These are phyloP conservation scores for Rhododendron griersonianum DNA, from an alignment of 148 eudicot species.

Conservation along the genomic window DNA sequence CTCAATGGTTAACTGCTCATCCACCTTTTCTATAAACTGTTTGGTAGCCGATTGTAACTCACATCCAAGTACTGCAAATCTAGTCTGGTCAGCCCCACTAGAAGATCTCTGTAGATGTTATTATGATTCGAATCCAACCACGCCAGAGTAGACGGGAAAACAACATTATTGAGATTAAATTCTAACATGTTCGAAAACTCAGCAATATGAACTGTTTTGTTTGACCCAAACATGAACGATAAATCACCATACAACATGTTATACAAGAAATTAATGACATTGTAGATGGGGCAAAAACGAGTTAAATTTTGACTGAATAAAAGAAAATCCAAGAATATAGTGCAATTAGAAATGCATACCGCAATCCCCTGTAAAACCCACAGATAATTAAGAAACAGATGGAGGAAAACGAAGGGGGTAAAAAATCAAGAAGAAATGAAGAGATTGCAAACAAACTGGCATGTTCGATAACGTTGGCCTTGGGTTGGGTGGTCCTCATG, in stretches of 20 bases:
- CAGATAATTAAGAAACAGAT: too few relatives aligned
- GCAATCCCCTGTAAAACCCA: too few relatives aligned
- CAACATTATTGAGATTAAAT: constrained; percentile 33
- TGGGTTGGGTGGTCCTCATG: too few relatives aligned
- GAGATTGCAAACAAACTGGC: too few relatives aligned
- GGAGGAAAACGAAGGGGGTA: too few relatives aligned
- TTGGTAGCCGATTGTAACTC: constrained; percentile 26
- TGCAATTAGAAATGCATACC: too few relatives aligned
- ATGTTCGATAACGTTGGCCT: too few relatives aligned
- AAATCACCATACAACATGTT: constrained; percentile 37
- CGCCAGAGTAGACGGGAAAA: constrained; percentile 18
- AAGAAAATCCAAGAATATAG: too few relatives aligned
- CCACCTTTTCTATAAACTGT: background rate
- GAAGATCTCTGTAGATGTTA: constrained; percentile 31
- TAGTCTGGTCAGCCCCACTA: constrained; percentile 18
- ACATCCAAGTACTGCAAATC: constrained; percentile 20
- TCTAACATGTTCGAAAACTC: constrained; percentile 33
- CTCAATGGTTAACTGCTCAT: constrained; percentile 36
- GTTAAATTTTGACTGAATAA: too few relatives aligned
- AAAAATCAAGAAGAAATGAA: too few relatives aligned
- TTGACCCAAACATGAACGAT: constrained; percentile 40
- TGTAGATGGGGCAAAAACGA: too few relatives aligned
- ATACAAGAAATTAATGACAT: constrained; percentile 19
- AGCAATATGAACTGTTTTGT: constrained; percentile 15
- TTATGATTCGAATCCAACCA: constrained; percentile 43